Conservation (phyloP, 495 filamentous ascomycete species). For the Podospora sp. region DNA sequence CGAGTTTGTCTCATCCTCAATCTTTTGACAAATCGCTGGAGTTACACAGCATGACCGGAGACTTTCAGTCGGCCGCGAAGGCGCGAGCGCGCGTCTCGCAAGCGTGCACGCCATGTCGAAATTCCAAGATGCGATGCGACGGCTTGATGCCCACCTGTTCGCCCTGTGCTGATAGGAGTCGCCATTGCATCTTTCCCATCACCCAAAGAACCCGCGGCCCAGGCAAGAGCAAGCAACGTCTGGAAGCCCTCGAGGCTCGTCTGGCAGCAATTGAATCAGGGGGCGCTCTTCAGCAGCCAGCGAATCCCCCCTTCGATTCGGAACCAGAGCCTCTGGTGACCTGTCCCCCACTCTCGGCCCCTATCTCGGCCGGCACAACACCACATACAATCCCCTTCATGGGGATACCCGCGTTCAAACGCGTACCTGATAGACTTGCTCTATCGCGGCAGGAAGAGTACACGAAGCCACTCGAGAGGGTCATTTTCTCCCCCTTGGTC, state of each 20-base stretch:
- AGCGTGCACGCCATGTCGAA: conserved; percentile 17
- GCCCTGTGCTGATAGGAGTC: conserved; percentile 5
- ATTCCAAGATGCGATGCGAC: conserved; percentile 17
- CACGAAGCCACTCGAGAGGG: background rate
- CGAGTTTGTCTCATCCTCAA: too few relatives aligned
- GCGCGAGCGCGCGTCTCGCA: background rate
- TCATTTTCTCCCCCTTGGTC: background rate
- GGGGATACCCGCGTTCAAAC: background rate
- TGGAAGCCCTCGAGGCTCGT: conserved; percentile 14
- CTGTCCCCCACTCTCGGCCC: background rate
- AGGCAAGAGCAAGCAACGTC: conserved; percentile 14
- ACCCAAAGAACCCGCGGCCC: conserved; percentile 12
- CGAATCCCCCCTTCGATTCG: too few relatives aligned
- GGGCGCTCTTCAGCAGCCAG: background rate
- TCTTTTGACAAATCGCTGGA: background rate
- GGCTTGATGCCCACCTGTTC: conserved; percentile 19
- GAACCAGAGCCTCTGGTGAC: background rate
- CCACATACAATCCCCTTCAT: background rate
- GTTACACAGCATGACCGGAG: background rate
- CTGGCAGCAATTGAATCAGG: conserved; percentile 11
- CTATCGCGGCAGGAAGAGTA: background rate
- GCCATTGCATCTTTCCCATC: conserved; percentile 15
- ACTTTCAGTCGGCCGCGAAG: background rate
- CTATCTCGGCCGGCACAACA: background rate
- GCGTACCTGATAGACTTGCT: background rate